Percentiles rank a stretch among this genome's conserved stretches.
Conservation (phyloP, 2,329 filamentous ascomycete genomes). For the Aspergillus nomiae region DNA sequence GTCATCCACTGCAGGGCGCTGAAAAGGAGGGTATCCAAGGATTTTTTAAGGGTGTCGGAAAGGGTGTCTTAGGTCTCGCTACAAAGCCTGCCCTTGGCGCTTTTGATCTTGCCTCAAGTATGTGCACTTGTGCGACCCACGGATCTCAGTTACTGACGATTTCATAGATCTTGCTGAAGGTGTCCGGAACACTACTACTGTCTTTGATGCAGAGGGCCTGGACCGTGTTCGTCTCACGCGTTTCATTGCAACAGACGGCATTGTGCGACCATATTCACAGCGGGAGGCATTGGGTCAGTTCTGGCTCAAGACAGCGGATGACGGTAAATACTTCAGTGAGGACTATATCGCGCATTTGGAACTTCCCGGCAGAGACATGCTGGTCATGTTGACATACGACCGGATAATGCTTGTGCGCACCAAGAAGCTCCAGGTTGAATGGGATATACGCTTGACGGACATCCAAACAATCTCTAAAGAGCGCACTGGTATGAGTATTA, state of each 20-base stretch:
- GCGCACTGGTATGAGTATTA: conserved; percentile 86
- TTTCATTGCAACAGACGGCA: conserved; percentile 88
- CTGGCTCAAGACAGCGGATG: conserved; percentile 98
- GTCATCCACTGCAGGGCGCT: conserved; percentile 91
- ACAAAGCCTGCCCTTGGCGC: conserved; percentile 97
- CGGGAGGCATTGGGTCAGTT: conserved; percentile 95
- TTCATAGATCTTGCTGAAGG: conserved; percentile 78
- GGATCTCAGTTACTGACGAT: conserved; percentile 11
- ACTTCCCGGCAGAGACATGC: conserved; percentile 82
- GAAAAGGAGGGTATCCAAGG: conserved; percentile 92
- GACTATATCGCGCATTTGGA: conserved; percentile 96
- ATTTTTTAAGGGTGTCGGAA: conserved; percentile 97
- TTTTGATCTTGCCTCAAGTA: conserved; percentile 88
- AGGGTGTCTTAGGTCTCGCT: conserved; percentile 88
- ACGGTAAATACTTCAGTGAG: conserved; percentile 97
- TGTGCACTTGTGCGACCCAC: conserved; percentile 14
- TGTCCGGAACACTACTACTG: conserved; percentile 96
- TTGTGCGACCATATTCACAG: conserved; percentile 91
- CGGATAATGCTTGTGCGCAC: conserved; percentile 89
- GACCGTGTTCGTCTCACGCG: conserved; percentile 92
- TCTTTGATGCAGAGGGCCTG: conserved; percentile 92
- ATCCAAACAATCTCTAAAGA: conserved; percentile 97
- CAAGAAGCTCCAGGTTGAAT: conserved; percentile 82
- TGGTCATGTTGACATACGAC: conserved; percentile 84
- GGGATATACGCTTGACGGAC: conserved; percentile 95